A percentile compares a stretch with the other conserved stretches of the same genome.
Evolutionary conservation across 2,329 filamentous ascomycete species (phyloP).

Genomic region (Rutstroemia sydowiana): DNA sequence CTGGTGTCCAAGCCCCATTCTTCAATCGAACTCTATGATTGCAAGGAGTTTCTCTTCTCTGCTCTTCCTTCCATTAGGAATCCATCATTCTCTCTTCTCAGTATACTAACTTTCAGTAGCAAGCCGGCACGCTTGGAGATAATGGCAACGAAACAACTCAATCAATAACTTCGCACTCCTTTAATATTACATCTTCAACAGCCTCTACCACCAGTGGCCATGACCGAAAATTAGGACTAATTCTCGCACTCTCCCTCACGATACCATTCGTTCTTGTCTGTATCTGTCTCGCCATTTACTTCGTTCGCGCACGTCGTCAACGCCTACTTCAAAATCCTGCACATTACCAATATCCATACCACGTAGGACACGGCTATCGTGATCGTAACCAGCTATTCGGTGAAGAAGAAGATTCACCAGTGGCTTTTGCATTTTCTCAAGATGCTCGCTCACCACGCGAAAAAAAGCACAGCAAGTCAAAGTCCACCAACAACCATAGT

Average conservation of each 20-base stretch:
- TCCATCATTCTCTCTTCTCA: neutral
- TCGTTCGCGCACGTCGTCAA: neutral
- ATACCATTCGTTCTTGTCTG: constrained; percentile 7
- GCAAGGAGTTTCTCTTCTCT: neutral
- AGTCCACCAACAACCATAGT: neutral
- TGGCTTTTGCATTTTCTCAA: neutral
- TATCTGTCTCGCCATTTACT: neutral
- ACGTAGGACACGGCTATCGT: constrained; percentile 1
- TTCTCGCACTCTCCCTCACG: constrained; percentile 5
- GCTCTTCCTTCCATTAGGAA: neutral
- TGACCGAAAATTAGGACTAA: constrained; percentile 2
- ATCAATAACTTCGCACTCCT: neutral
- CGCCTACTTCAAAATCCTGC: neutral
- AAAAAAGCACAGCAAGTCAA: neutral
- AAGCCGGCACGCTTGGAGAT: neutral
- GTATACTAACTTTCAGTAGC: neutral
- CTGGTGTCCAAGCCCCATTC: no score
- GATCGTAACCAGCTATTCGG: neutral
- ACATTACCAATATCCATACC: constrained; percentile 4
- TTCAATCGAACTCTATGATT: no score
- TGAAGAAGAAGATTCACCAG: neutral
- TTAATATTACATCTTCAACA: constrained; percentile 1
- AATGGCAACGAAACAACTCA: neutral
- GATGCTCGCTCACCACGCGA: neutral
- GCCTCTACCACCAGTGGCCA: neutral